A percentile compares a stretch with the other conserved stretches of the same genome.
These are phyloP conservation scores for Spencermartinsiella ligniputridi DNA, from an alignment of 1,139 yeast species.

Conservation along the genomic window DNA sequence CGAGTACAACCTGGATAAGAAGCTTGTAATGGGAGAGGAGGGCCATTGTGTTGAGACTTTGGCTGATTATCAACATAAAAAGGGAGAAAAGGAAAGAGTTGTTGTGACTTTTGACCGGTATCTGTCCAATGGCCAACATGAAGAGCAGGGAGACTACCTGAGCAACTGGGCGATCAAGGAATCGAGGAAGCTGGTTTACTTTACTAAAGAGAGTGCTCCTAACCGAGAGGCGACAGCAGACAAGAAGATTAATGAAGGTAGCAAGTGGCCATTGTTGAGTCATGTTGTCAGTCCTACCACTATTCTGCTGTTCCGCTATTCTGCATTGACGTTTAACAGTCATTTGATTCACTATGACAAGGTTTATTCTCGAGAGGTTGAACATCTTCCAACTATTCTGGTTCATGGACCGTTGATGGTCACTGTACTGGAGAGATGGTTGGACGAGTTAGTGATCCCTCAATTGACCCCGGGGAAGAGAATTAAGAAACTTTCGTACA, in stretches of 20 bases:
- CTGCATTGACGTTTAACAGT: constrained; percentile 72
- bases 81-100: constrained; percentile 19
- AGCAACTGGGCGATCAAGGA: constrained; percentile 30
- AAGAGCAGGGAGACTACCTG: constrained; percentile 5
- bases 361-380: constrained; percentile 47
- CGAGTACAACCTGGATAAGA: constrained; percentile 35
- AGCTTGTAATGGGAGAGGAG: constrained; percentile 36
- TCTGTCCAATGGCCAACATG: constrained; percentile 19
- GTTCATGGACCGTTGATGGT: constrained; percentile 83
- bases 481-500: constrained; percentile 41
- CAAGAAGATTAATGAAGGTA: not conserved
- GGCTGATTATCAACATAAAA: constrained; percentile 16
- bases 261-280: constrained; percentile 5
- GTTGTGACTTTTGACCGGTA: constrained; percentile 34
- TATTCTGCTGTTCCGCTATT: constrained; percentile 50
- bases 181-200: constrained; percentile 30
- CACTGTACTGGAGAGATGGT: constrained; percentile 52
- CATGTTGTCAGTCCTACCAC: constrained; percentile 30
- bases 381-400: constrained; percentile 56
- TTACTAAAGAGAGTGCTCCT: constrained; percentile 22
- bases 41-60: constrained; percentile 27
- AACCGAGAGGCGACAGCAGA: constrained; percentile 11
- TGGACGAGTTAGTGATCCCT: constrained; percentile 12
- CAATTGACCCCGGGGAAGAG: constrained; percentile 12
- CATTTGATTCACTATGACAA: constrained; percentile 77